Percentiles rank a stretch among this genome's conserved stretches.
phyloP scores from a whole-genome alignment of 495 filamentous ascomycete genomes.

The Hypomontagnella monticulosa region DNA sequence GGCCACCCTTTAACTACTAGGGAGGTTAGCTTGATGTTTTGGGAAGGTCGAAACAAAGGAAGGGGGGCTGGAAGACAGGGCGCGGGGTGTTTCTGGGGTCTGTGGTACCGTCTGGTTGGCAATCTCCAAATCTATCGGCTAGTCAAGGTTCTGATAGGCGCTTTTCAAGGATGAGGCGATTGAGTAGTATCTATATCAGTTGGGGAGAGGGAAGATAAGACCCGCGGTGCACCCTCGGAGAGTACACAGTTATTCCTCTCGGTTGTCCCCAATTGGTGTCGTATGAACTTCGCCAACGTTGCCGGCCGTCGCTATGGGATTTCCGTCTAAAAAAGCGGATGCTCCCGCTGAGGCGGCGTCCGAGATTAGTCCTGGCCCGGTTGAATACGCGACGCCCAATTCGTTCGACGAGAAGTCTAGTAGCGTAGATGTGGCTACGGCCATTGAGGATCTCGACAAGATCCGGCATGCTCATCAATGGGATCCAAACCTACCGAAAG shows the following conservation, averaged over 20 bases:
- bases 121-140: constrained; percentile 8
- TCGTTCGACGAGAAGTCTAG: constrained; percentile 34
- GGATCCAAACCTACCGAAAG: constrained; percentile 48
- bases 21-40: constrained; percentile 13
- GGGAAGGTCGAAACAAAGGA: constrained; percentile 36
- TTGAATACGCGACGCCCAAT: constrained; percentile 14
- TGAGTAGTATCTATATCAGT: constrained; percentile 1
- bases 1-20: constrained; percentile 4
- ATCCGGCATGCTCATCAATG: constrained; percentile 46
- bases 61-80: constrained; percentile 1
- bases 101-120: constrained; percentile 17
- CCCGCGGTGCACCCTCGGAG: constrained; percentile 7
- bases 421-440: constrained; percentile 29
- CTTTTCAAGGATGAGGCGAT: constrained; percentile 6
- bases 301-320: constrained; percentile 28
- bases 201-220: constrained; percentile 30
- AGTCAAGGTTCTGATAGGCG: constrained; percentile 25
- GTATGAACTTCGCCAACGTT: not conserved
- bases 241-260: constrained; percentile 7
- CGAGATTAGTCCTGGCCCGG: constrained; percentile 22
- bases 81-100: constrained; percentile 13
- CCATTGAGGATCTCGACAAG: constrained; percentile 42
- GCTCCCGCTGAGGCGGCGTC: constrained; percentile 17
- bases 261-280: not conserved
- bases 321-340: constrained; percentile 18